Base-by-base conservation (phyloP, 345 rosid species). In the Theobroma cacao region DNA sequence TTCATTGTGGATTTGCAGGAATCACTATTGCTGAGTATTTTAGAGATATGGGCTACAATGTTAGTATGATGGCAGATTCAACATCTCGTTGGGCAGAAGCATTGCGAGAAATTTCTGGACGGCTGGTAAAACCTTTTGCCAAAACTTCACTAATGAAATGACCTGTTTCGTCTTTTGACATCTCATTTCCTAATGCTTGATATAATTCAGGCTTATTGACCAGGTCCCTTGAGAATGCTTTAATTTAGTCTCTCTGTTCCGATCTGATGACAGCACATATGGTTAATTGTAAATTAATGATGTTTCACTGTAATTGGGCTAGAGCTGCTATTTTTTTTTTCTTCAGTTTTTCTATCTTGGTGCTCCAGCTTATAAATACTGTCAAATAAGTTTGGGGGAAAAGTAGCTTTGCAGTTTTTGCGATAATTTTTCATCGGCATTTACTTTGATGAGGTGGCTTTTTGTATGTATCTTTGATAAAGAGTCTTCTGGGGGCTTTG, bases 41-140 rank as follows among this genome's bases (percentile, higher is more conserved):
- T 78, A 89, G 98, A 85, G 99, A 97, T 85, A 97, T 97, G 98
- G 99, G 99, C 34, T 86, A 87, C 88, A 94, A 97, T 87, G 98
- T 97, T 78, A 94, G 99, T 84, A 94, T 97, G 99, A 94, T 97
- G 99, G 99, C 98, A 74, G 98, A 97, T 89, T 97, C 96, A 68
- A 97, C 99, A 8, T 97, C 99, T 80, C 98, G 98, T 38, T 94
- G 99, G 99, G 99, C 98, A 83, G 98, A 97, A 88, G 98, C 99
- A 81, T 83, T 97, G 91, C 93, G 97, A 88, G 98, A 97, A 93
- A 97, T 97, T 86, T 97, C 98, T 80, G 99, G 99, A 79, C 97
- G 98, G 9, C 85, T 97, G 98, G 98, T 97, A 83, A 77, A 85
- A 55, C 18, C 24, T 11, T 48, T 50, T 3, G 10, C 20, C 24